Base-by-base conservation (phyloP, 495 filamentous ascomycete genomes). In the Rhypophila decipiens region DNA sequence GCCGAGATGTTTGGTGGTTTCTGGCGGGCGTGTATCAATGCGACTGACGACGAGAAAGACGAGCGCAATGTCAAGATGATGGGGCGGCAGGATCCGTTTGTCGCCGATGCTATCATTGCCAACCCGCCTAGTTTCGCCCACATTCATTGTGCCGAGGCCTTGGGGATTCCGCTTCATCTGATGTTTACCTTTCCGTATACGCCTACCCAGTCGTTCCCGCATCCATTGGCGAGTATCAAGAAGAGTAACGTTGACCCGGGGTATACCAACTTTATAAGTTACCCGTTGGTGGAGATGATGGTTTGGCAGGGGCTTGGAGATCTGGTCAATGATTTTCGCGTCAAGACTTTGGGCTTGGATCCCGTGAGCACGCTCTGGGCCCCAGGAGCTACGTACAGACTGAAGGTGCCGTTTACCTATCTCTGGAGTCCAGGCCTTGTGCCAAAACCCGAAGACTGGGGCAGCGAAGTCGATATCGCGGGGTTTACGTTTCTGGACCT, bases 181-280 rank as follows among this genome's bases (percentile, higher is more conserved):
- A 88, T 91, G 82, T 91, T 90, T 65, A 90, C 87, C 13, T 90
- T 85, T 48, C 81, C 81, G n/a, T 85, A 81, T 52, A 82, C 76
- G 8, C 78, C 82, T 0, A 88, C 84, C 0, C 75, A 75, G 46
- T 73, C 77, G 5, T 87, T 88, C 50, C 83, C 85, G 1, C 85
- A 88, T 53, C 84, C 85, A 3, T 65, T 88, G 22, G 85, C 84
- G 27, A 86, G 80, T 51, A 78, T 87, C 39, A 77, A 79, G 44
- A 76, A 72, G 31, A 72, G 71, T 12, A 83, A 85, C 54, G 73
- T 81, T 2, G 76, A 82, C 45, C 67, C 73, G 7, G 73, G 71
- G 1, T 73, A 71, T 9, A 79, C 83, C 3, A 91, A 91, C 61
- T 88, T 80, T 51, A 71, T 88, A 9, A 83, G 79, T 2, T 91